These are phyloP conservation scores for Scenedesmus sp. DNA, from an alignment of 163 green algal genomes.

Conservation along the genomic window DNA sequence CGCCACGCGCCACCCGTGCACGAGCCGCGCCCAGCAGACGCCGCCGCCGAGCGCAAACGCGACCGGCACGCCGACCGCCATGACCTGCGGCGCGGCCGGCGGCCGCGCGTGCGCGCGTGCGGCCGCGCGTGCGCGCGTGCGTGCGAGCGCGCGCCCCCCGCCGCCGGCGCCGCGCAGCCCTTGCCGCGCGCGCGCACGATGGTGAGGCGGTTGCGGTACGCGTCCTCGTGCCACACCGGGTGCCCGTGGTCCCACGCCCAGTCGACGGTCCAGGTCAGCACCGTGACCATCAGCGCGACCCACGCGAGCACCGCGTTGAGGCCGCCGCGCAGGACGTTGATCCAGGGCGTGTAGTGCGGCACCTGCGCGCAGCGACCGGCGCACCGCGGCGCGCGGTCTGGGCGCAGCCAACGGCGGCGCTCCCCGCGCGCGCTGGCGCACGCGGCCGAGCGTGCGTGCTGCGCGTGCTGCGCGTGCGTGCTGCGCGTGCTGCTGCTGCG, in stretches of 20 bases:
- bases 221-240: background rate
- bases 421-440: too few species aligned
- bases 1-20: conserved; percentile 47
- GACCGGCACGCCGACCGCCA: conserved; percentile 47
- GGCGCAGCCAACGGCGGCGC: too few species aligned
- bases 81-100: conserved; percentile 39
- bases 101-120: too few species aligned
- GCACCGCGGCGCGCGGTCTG: too few species aligned
- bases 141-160: background rate
- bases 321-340: conserved; percentile 55
- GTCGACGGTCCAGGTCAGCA: conserved; percentile 49
- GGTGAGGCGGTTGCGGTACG: conserved; percentile 7
- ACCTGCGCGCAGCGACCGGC: too few species aligned
- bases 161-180: too few species aligned
- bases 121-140: background rate
- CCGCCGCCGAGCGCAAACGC: conserved; percentile 46
- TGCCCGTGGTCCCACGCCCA: conserved; percentile 28
- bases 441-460: too few species aligned
- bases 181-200: conserved; percentile 24
- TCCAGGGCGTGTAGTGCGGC: conserved; percentile 56
- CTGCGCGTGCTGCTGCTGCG: background rate
- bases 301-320: conserved; percentile 55
- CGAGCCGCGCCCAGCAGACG: conserved; percentile 36
- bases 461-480: too few species aligned
- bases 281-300: conserved; percentile 38